phyloP scores from a whole-genome alignment of 2,329 filamentous ascomycete species.

The Beauveria sp. region DNA sequence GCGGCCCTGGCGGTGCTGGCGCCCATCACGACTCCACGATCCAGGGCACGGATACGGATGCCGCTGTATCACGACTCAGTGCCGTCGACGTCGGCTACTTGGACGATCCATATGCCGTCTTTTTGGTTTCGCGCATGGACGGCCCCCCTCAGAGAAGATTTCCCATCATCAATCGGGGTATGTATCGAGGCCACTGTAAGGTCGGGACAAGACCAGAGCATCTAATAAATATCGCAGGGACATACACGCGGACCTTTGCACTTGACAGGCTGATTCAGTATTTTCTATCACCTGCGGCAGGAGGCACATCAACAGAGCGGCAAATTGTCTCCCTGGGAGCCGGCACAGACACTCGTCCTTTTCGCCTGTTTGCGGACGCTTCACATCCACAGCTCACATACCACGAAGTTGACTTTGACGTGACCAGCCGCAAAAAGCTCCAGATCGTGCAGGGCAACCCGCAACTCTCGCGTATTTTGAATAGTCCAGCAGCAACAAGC shows the following conservation, averaged over 20 bases:
- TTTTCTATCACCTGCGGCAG: slow-evolving; percentile 50
- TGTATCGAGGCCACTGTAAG: slow-evolving; percentile 15
- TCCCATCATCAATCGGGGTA: slow-evolving; percentile 92
- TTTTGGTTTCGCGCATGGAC: slow-evolving; percentile 50
- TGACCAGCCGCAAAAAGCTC: slow-evolving; percentile 63
- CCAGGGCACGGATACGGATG: slow-evolving; percentile 87
- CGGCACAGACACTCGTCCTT: slow-evolving; percentile 84
- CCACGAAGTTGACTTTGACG: slow-evolving; percentile 85
- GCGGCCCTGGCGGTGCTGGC: slow-evolving; percentile 22
- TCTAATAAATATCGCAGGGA: slow-evolving; percentile 47
- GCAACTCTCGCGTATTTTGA: slow-evolving; percentile 31
- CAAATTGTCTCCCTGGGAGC: slow-evolving; percentile 92
- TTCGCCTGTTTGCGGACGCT: slow-evolving; percentile 57
- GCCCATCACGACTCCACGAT: slow-evolving; percentile 62
- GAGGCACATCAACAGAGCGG: slow-evolving; percentile 28
- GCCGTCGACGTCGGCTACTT: slow-evolving; percentile 83
- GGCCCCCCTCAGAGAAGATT: slow-evolving; percentile 55
- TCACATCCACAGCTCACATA: slow-evolving; percentile 51
- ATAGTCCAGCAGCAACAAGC: slow-evolving; percentile 22
- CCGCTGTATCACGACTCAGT: slow-evolving; percentile 79
- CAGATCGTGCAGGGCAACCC: slow-evolving; percentile 41
- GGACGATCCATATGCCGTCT: slow-evolving; percentile 67
- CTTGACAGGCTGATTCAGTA: slow-evolving; percentile 68
- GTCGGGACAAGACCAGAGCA: no score
- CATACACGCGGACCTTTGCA: slow-evolving; percentile 81